These are phyloP conservation scores for Aspergillus homomorphus DNA, from an alignment of 495 filamentous ascomycete genomes.

Conservation along the genomic window DNA sequence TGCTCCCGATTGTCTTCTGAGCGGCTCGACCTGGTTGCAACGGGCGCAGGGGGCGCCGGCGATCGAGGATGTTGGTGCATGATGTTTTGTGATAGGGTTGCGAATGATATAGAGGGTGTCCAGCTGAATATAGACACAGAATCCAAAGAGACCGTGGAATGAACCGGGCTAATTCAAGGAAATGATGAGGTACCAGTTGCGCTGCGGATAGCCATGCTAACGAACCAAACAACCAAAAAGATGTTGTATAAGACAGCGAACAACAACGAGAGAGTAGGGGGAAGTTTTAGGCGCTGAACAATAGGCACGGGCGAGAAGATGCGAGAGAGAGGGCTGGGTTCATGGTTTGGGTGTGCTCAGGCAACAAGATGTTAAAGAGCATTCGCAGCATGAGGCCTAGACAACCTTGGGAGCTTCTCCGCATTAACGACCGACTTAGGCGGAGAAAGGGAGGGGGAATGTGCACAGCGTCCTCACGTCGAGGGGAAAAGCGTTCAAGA, in stretches of 20 bases:
- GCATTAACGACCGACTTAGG: slow-evolving; percentile 31
- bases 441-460: slow-evolving; percentile 20
- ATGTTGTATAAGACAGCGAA: neutral
- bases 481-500: slow-evolving; percentile 21
- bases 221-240: slow-evolving; percentile 14
- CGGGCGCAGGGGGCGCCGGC: slow-evolving; percentile 62
- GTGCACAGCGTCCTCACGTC: slow-evolving; percentile 32
- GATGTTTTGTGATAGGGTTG: slow-evolving; percentile 1
- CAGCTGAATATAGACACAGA: slow-evolving; percentile 8
- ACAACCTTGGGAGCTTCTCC: slow-evolving; percentile 44
- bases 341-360: slow-evolving; percentile 30
- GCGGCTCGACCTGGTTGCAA: slow-evolving; percentile 64
- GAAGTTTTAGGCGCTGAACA: slow-evolving; percentile 17
- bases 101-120: slow-evolving; percentile 14
- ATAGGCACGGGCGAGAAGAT: slow-evolving; percentile 23
- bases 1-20: slow-evolving; percentile 70
- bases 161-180: slow-evolving; percentile 32
- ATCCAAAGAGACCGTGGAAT: slow-evolving; percentile 25
- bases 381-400: slow-evolving; percentile 30
- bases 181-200: slow-evolving; percentile 28
- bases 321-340: slow-evolving; percentile 10
- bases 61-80: slow-evolving; percentile 88
- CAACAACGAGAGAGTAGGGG: slow-evolving; percentile 1
- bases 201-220: slow-evolving; percentile 43
- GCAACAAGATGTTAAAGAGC: slow-evolving; percentile 25